phyloP scores from a whole-genome alignment of 306 rosid species.

The Hylodesmum podocarpum region DNA sequence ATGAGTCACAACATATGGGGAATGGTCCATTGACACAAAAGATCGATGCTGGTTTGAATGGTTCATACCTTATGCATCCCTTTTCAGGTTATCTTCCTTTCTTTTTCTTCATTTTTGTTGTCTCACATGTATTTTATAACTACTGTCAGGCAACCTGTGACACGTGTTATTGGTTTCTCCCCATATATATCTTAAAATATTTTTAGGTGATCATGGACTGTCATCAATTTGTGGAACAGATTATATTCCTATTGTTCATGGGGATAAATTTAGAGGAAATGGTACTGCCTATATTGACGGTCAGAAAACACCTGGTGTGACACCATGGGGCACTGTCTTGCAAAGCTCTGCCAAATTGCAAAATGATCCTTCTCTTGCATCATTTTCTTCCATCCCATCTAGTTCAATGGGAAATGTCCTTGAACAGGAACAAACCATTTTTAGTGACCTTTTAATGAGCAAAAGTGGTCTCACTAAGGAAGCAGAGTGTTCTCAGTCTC shows the following conservation, averaged over 20 bases:
- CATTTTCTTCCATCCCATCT: constrained; percentile 48
- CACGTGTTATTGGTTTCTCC: background rate
- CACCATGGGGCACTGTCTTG: constrained; percentile 67
- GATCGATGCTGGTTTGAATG: constrained; percentile 23
- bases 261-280: constrained; percentile 44
- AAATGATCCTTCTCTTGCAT: constrained; percentile 51
- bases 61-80: constrained; percentile 29
- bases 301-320: constrained; percentile 48
- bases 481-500: constrained; percentile 47
- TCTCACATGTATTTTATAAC: background rate
- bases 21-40: constrained; percentile 41
- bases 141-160: constrained; percentile 6
- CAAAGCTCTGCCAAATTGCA: constrained; percentile 44
- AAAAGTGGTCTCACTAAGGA: constrained; percentile 40
- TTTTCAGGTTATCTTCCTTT: constrained; percentile 34
- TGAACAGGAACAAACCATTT: constrained; percentile 45
- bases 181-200: constrained; percentile 3
- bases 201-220: constrained; percentile 48
- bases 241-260: constrained; percentile 45
- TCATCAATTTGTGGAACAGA: constrained; percentile 57
- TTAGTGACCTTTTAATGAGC: constrained; percentile 33
- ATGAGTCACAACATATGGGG: constrained; percentile 34
- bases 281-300: constrained; percentile 38
- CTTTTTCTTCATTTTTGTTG: constrained; percentile 10
- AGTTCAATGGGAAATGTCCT: constrained; percentile 40